Percentiles rank a stretch among this genome's conserved stretches.
phyloP scores from a whole-genome alignment of 495 filamentous ascomycete genomes.

The Aspergillus carlsbadensis region DNA sequence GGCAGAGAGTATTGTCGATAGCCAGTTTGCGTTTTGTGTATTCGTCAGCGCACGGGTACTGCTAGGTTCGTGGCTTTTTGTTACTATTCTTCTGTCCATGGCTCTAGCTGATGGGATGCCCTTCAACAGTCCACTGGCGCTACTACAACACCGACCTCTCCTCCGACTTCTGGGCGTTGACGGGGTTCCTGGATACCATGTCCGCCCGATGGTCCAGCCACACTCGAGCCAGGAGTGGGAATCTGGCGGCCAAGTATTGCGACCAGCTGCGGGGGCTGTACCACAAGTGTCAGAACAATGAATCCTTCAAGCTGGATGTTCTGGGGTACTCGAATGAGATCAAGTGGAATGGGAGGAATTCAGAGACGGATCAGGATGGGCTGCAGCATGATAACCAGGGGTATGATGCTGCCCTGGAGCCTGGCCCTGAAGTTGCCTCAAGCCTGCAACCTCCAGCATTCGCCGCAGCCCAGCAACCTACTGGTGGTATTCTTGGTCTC shows the following conservation, averaged over 20 bases:
- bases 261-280: background rate
- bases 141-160: slow-evolving; percentile 8
- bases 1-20: background rate
- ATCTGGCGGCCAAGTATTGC: background rate
- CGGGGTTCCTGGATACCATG: background rate
- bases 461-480: background rate
- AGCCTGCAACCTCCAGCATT: background rate
- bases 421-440: background rate
- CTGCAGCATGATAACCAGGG: too few relatives aligned
- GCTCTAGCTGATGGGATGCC: too few relatives aligned
- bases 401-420: too few relatives aligned
- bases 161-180: background rate
- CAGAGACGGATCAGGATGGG: background rate
- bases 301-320: slow-evolving; percentile 2
- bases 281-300: background rate
- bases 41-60: background rate
- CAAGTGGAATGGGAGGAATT: background rate
- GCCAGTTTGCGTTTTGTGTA: slow-evolving; percentile 9
- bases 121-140: background rate
- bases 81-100: too few relatives aligned
- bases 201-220: background rate
- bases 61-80: background rate
- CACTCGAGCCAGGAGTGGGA: background rate
- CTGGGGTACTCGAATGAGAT: slow-evolving; percentile 6
- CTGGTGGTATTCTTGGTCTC: background rate